phyloP scores from a whole-genome alignment of 306 rosid genomes.

The Notholithocarpus densiflorus region DNA sequence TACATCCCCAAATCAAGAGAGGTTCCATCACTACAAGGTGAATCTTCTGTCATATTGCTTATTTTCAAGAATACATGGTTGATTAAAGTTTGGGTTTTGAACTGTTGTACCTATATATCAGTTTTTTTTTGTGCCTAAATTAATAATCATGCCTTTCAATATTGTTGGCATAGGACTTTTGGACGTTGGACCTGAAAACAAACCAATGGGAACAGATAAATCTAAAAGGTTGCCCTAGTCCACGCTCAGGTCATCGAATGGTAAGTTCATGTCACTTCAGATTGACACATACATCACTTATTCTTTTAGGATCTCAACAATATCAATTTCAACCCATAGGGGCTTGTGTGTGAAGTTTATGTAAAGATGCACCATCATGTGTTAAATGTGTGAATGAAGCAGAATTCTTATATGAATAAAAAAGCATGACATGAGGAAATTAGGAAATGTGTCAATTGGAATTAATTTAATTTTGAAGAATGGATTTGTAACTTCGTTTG shows the following conservation, averaged over 20 bases:
- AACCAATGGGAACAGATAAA: conserved; percentile 98
- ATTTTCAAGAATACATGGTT: conserved; percentile 15
- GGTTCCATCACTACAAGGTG: conserved; percentile 99
- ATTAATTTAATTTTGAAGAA: neutral
- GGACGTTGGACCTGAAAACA: conserved; percentile 91
- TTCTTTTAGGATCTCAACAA: neutral
- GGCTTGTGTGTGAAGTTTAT: no score
- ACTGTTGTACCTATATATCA: neutral
- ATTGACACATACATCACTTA: neutral
- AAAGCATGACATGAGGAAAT: neutral
- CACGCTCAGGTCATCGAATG: conserved; percentile 99
- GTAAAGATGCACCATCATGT: no score
- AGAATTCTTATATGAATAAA: no score
- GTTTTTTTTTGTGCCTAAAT: neutral
- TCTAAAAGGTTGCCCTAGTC: conserved; percentile 89
- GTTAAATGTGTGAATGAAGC: no score
- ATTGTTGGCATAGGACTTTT: conserved; percentile 66
- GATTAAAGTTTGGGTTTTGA: conserved; percentile 19
- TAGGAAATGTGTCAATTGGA: neutral
- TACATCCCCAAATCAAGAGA: conserved; percentile 96
- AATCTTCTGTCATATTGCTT: neutral
- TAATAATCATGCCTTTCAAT: conserved; percentile 18
- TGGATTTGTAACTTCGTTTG: neutral
- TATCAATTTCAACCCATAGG: neutral
- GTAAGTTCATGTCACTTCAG: conserved; percentile 41